These are phyloP conservation scores for Verruconis gallopava DNA, from an alignment of 2,329 filamentous ascomycete genomes.

Conservation along the genomic window DNA sequence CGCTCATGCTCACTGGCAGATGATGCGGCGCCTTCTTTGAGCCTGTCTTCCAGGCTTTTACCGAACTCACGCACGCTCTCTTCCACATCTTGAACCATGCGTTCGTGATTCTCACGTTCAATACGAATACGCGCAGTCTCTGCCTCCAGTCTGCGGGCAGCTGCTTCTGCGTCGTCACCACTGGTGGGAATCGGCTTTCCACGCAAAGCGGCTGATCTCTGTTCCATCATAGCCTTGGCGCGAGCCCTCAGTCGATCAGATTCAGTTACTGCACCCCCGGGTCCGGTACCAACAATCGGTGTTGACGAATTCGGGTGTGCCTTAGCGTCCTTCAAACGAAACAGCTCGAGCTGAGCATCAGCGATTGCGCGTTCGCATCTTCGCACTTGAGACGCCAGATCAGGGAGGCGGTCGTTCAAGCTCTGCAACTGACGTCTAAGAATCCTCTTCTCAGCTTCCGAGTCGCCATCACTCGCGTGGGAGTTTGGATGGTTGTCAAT, in stretches of 20 bases:
- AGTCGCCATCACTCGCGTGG: constrained; percentile 38
- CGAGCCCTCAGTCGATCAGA: constrained; percentile 88
- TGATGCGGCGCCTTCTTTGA: constrained; percentile 68
- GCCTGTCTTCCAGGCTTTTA: constrained; percentile 67
- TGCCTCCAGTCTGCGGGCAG: constrained; percentile 75
- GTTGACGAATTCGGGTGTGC: constrained; percentile 71
- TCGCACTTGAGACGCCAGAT: constrained; percentile 83
- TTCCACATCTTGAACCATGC: constrained; percentile 93
- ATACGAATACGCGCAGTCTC: constrained; percentile 69
- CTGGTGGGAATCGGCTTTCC: constrained; percentile 63
- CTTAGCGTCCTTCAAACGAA: constrained; percentile 87
- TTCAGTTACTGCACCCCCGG: constrained; percentile 81
- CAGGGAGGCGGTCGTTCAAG: constrained; percentile 78
- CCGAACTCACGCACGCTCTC: constrained; percentile 88
- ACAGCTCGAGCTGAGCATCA: constrained; percentile 81
- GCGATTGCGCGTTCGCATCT: constrained; percentile 85
- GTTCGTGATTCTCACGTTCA: constrained; percentile 87
- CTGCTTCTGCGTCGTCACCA: constrained; percentile 59
- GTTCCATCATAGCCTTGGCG: constrained; percentile 97
- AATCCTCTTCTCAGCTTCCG: constrained; percentile 73
- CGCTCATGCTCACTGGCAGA: constrained; percentile 77
- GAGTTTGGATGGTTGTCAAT: constrained; percentile 85
- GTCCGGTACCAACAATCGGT: constrained; percentile 80
- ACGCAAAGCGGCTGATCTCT: constrained; percentile 81
- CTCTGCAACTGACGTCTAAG: constrained; percentile 82